phyloP scores from a whole-genome alignment of 176 grass and related monocot genomes.

The Ananas comosus region DNA sequence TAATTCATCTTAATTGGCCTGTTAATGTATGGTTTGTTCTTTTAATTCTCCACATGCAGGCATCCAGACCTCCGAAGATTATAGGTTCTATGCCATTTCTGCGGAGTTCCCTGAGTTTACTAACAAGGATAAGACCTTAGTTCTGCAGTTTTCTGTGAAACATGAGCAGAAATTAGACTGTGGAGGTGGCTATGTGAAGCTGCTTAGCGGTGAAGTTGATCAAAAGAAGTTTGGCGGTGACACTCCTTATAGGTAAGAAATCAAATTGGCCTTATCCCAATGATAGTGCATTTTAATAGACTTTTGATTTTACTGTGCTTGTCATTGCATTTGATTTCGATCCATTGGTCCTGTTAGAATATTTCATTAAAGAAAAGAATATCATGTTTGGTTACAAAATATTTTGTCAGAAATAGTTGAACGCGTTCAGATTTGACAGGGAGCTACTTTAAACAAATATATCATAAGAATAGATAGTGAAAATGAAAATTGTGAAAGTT shows the following conservation, averaged over 20 bases:
- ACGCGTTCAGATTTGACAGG: too few relatives aligned
- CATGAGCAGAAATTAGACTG: slow-evolving; percentile 97
- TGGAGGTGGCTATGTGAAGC: slow-evolving; percentile 81
- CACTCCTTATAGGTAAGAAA: slow-evolving; percentile 61
- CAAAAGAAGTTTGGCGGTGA: slow-evolving; percentile 98
- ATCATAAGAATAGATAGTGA: too few relatives aligned
- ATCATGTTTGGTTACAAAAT: too few relatives aligned
- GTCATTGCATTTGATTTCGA: background rate
- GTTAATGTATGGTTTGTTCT: background rate
- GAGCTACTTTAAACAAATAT: too few relatives aligned
- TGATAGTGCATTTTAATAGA: background rate
- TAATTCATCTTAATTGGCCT: background rate
- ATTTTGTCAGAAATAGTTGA: too few relatives aligned
- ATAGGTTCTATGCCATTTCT: slow-evolving; percentile 96
- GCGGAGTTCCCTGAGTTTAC: slow-evolving; percentile 61
- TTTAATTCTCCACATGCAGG: slow-evolving; percentile 25
- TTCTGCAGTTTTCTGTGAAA: slow-evolving; percentile 91
- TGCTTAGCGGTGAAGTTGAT: slow-evolving; percentile 73
- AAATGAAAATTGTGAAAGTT: too few relatives aligned
- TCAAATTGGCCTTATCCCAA: background rate
- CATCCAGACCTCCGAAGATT: slow-evolving; percentile 85
- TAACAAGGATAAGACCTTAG: slow-evolving; percentile 84
- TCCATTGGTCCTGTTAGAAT: too few relatives aligned
- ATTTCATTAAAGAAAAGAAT: too few relatives aligned
- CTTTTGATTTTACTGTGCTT: background rate